Conservation (phyloP, 129 eudicot genomes). For the Arctium minus region DNA sequence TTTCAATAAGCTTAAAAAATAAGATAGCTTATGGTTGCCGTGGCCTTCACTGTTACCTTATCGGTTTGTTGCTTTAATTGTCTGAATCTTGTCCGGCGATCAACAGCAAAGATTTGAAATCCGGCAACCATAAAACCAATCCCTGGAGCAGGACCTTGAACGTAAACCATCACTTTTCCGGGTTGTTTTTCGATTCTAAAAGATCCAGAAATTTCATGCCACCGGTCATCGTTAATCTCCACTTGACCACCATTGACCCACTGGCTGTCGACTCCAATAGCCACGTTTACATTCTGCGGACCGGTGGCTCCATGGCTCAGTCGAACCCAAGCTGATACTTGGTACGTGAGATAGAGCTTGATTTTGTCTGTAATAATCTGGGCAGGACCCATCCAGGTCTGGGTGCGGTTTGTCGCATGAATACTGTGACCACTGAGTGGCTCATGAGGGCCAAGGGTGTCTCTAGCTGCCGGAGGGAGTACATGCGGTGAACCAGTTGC, state of each 20-base stretch:
- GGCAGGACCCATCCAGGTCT: conserved; percentile 85
- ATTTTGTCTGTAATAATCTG: conserved; percentile 65
- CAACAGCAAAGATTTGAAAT: conserved; percentile 72
- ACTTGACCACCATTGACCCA: conserved; percentile 92
- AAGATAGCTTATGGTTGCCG: background rate
- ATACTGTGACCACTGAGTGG: conserved; percentile 40
- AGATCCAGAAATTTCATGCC: conserved; percentile 79
- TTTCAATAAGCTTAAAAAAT: no score
- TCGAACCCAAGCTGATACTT: conserved; percentile 94
- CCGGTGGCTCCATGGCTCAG: conserved; percentile 46
- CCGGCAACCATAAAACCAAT: conserved; percentile 67
- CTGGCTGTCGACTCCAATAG: conserved; percentile 64
- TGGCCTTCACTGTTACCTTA: conserved; percentile 36
- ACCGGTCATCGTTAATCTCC: conserved; percentile 54
- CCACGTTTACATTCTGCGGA: conserved; percentile 69
- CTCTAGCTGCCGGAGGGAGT: conserved; percentile 65
- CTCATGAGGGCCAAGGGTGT: conserved; percentile 43
- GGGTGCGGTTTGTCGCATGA: conserved; percentile 49
- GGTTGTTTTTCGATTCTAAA: conserved; percentile 63
- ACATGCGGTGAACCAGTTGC: conserved; percentile 56
- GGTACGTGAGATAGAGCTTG: conserved; percentile 67
- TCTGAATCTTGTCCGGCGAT: conserved; percentile 60
- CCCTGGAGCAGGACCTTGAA: conserved; percentile 72
- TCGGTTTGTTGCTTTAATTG: conserved; percentile 63
- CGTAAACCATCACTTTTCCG: conserved; percentile 56